Evolutionary conservation across 495 filamentous ascomycete genomes (phyloP).

Genomic region (Amniculicola lignicola): DNA sequence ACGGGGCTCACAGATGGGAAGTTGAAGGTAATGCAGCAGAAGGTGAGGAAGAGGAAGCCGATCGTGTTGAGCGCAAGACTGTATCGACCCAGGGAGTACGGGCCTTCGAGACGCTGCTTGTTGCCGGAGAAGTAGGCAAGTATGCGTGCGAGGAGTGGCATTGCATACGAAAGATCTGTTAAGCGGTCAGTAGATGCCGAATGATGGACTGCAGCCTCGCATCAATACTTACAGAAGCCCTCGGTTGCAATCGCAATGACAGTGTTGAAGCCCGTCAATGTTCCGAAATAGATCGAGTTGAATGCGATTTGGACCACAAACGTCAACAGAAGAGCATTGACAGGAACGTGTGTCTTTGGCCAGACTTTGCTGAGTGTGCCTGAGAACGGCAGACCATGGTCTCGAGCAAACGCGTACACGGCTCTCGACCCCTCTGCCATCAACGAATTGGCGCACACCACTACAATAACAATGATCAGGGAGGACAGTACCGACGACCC

Average conservation of each 20-base stretch:
- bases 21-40: conserved; percentile 57
- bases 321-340: conserved; percentile 52
- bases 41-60: conserved; percentile 53
- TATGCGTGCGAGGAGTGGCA: conserved; percentile 53
- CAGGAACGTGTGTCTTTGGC: conserved; percentile 46
- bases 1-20: conserved; percentile 54
- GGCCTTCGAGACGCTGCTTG: conserved; percentile 41
- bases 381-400: conserved; percentile 51
- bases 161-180: conserved; percentile 56
- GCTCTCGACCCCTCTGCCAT: conserved; percentile 48
- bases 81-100: conserved; percentile 44
- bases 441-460: conserved; percentile 46
- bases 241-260: conserved; percentile 56
- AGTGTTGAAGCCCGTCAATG: conserved; percentile 56
- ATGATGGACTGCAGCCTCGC: background rate
- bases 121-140: conserved; percentile 50
- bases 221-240: conserved; percentile 52
- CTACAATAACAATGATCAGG: conserved; percentile 45
- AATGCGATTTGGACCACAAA: conserved; percentile 53
- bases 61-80: conserved; percentile 47
- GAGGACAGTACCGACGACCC: conserved; percentile 46
- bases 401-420: conserved; percentile 50
- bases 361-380: conserved; percentile 46
- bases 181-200: conserved; percentile 8
- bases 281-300: conserved; percentile 58